Evolutionary conservation across 75 land plant genomes (phyloP), one percentile per base, ranked within the genome.

Genomic region (Larix kaempferi): DNA sequence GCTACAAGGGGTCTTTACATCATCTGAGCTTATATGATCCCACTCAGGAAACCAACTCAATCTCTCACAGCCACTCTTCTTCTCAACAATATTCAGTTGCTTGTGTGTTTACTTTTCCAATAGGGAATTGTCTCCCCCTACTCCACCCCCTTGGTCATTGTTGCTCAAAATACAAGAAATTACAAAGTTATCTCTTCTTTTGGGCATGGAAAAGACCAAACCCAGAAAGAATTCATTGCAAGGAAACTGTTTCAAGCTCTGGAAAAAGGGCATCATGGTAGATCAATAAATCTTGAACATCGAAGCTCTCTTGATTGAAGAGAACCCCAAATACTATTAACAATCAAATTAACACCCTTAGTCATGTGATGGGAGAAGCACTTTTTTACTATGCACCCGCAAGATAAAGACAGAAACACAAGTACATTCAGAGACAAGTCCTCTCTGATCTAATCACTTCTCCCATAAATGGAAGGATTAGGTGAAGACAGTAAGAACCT

Each of bases 1-100:
- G 89, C 85, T 58, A 86, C 80, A 35, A 78, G n/a, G 79, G 1
- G 92, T 88, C 84, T 86, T 92, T 29, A 84, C 86, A 74, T 92
- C 90, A 35, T 90, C 87, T 1, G 91, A 84, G 56, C 86, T 79
- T 3, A 80, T 61, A 71, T 67, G 81, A 74, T 86, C 3, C 74
- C 84, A 76, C 55, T 55, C 55, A 7, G 84, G 74, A 5, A 87
- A 15, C 91, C 91, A 81, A 44, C 73, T n/a, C 17, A 67, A 39
- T 74, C 55, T 27, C 79, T 5, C 23, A 12, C 56, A 0, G 65
- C 59, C 37, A 59, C 6, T 56, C 12, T 2, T 60, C 54, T 5
- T 4, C 5, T 17, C 74, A 62, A 62, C 12, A 22, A 7, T 62
- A 6, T 62, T 6, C 4, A 3, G 0, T 1, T 54, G 5, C 16